Evolutionary conservation across 352 stramenopile genomes (phyloP).

Genomic region (Phytopythium chamaehyphon): DNA sequence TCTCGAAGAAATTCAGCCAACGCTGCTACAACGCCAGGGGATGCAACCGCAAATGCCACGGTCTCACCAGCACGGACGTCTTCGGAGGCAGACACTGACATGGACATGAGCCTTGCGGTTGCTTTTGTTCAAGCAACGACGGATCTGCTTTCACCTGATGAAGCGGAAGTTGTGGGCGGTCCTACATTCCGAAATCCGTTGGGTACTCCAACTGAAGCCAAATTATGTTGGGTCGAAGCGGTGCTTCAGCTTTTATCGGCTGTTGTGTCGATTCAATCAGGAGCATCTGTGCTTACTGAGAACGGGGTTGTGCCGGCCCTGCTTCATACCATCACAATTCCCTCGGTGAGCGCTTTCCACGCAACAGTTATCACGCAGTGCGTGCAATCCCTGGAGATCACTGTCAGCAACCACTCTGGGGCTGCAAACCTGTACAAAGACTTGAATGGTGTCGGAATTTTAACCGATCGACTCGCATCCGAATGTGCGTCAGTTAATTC

Average conservation of each 20-base stretch:
- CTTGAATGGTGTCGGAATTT: constrained; percentile 80
- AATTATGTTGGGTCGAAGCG: constrained; percentile 76
- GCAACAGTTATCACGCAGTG: constrained; percentile 72
- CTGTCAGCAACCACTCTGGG: constrained; percentile 65
- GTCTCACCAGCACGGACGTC: constrained; percentile 4
- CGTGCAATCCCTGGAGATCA: constrained; percentile 78
- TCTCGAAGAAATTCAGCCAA: constrained; percentile 4
- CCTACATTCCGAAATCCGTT: constrained; percentile 48
- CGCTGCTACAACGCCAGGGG: constrained; percentile 6
- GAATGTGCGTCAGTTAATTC: constrained; percentile 22
- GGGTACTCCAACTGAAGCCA: constrained; percentile 34
- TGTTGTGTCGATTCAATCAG: constrained; percentile 74
- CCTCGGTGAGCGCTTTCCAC: constrained; percentile 54
- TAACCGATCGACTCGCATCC: constrained; percentile 69
- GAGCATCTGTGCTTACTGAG: constrained; percentile 74
- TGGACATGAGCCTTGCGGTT: constrained; percentile 87
- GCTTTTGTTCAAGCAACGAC: constrained; percentile 87
- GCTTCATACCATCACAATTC: constrained; percentile 69
- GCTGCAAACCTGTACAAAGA: constrained; percentile 76
- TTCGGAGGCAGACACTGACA: constrained; percentile 58
- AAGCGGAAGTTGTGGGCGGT: constrained; percentile 53
- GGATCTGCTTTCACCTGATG: constrained; percentile 58
- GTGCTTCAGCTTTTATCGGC: constrained; percentile 68
- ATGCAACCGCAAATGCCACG: background rate
- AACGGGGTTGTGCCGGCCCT: constrained; percentile 80